Evolutionary conservation across 768 basidiomycete genomes (phyloP).

Genomic region (Auriculariales sp.): DNA sequence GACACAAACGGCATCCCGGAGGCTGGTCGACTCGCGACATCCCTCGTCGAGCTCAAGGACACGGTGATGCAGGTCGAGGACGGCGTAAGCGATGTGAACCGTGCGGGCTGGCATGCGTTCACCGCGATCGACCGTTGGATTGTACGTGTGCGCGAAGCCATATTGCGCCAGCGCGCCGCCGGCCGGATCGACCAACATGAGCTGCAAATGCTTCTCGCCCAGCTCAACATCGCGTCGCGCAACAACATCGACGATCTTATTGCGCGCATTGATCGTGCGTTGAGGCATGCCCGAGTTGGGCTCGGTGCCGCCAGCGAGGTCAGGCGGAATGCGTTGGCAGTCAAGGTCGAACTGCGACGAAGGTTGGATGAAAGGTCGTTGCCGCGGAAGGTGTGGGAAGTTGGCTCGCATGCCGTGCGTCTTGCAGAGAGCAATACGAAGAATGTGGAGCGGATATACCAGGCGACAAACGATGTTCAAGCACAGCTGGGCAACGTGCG

Average conservation of each 20-base stretch:
- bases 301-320: background rate
- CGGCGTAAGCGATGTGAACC: background rate
- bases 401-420: background rate
- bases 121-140: background rate
- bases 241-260: background rate
- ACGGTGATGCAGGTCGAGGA: background rate
- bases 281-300: background rate
- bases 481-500: background rate
- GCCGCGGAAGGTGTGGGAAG: constrained; percentile 1
- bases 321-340: background rate
- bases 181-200: background rate
- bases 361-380: constrained; percentile 1
- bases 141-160: background rate
- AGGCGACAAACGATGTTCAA: background rate
- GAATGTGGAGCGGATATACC: background rate
- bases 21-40: background rate
- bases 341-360: background rate
- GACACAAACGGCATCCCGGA: background rate
- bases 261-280: background rate
- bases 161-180: background rate
- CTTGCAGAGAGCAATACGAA: background rate
- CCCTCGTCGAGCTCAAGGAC: background rate
- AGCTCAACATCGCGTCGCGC: background rate
- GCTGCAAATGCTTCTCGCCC: background rate
- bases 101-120: background rate